Conservation (phyloP, 106 monocot genomes). For the Platanthera zijinensis region DNA sequence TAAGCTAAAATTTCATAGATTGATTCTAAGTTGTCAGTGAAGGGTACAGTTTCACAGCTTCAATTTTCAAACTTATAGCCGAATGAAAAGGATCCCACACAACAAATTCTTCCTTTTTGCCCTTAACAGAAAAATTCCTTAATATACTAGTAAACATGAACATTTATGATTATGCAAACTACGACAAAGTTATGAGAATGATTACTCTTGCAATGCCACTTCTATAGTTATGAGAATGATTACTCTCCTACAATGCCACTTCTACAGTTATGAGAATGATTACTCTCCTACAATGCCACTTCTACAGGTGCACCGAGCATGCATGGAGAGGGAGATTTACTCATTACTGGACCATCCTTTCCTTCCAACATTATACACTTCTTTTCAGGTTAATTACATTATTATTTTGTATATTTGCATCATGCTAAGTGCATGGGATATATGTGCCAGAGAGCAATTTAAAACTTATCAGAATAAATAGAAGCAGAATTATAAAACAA, state of each 20-base stretch:
- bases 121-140: neutral
- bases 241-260: neutral
- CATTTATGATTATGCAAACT: neutral
- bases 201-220: no score
- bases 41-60: neutral
- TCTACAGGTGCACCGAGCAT: conserved; percentile 87
- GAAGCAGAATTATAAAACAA: neutral
- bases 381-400: conserved; percentile 65
- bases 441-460: neutral
- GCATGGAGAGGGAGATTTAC: conserved; percentile 85
- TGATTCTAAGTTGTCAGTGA: neutral
- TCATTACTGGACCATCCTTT: conserved; percentile 91
- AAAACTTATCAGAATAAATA: neutral
- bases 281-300: neutral
- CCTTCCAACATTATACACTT: conserved; percentile 87
- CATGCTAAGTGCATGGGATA: neutral
- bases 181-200: no score
- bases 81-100: neutral
- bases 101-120: neutral
- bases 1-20: neutral
- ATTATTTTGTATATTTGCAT: neutral
- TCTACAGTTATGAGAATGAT: conserved; percentile 23
- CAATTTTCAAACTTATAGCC: neutral
- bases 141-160: neutral
- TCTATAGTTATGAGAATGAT: neutral